A percentile compares a stretch with the other conserved stretches of the same genome.
These are phyloP conservation scores for Albifimbria verrucaria DNA, from an alignment of 2,329 filamentous ascomycete species.

Conservation along the genomic window DNA sequence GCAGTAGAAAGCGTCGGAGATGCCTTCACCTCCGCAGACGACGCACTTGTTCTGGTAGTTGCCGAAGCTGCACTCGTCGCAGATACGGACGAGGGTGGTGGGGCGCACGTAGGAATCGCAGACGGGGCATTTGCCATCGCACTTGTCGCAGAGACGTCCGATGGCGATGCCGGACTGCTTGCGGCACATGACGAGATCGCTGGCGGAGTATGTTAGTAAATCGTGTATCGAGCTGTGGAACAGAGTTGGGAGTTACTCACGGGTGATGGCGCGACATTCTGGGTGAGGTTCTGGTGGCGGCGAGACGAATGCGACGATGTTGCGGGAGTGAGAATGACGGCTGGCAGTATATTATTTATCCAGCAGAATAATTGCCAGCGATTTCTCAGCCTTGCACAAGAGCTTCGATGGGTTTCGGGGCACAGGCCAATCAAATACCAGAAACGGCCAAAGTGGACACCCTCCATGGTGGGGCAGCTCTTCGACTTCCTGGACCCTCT, in stretches of 20 bases:
- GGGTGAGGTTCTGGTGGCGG: conserved; percentile 10
- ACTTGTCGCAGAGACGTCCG: conserved; percentile 98
- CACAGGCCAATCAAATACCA: conserved; percentile 17
- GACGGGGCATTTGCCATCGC: conserved; percentile 98
- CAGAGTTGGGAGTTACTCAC: conserved; percentile 44
- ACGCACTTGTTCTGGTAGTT: conserved; percentile 99
- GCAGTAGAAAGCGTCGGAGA: conserved; percentile 98
- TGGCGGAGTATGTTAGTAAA: conserved; percentile 33
- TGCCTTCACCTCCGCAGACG: conserved; percentile 96
- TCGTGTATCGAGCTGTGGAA: background rate
- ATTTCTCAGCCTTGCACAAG: conserved; percentile 46
- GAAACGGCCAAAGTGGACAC: background rate
- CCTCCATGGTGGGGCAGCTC: conserved; percentile 3
- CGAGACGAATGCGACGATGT: conserved; percentile 6
- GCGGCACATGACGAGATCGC: conserved; percentile 98
- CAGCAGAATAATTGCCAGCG: conserved; percentile 5
- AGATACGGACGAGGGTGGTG: conserved; percentile 95
- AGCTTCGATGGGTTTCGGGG: conserved; percentile 19
- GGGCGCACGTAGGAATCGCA: conserved; percentile 99
- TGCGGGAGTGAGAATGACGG: conserved; percentile 4
- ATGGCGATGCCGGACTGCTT: conserved; percentile 97
- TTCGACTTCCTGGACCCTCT: conserved; percentile 1
- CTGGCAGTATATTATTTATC: conserved; percentile 11
- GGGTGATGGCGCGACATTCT: conserved; percentile 92
- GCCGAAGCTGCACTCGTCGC: conserved; percentile 98